Conservation (phyloP, 2,329 filamentous ascomycete species). For the Verticillium alfalfae region DNA sequence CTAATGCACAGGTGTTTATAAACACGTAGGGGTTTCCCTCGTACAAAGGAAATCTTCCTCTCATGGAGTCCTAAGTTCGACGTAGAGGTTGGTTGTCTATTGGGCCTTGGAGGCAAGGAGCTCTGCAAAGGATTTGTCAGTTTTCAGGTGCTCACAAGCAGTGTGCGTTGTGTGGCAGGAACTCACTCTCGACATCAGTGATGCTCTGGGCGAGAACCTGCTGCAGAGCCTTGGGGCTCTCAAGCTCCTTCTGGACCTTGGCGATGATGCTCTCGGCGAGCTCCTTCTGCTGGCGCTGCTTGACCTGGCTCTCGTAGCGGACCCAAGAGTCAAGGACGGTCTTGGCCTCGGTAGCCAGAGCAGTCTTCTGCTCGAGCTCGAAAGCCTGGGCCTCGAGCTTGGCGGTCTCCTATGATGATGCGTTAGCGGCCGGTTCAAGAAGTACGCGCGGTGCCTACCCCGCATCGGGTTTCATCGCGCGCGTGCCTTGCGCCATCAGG, state of each 20-base stretch:
- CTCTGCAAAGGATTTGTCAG: slow-evolving; percentile 30
- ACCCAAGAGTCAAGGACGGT: slow-evolving; percentile 96
- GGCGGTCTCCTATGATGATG: slow-evolving; percentile 73
- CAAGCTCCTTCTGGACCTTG: slow-evolving; percentile 98
- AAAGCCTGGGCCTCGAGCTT: slow-evolving; percentile 92
- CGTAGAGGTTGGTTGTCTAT: slow-evolving; percentile 38
- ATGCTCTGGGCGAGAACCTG: slow-evolving; percentile 98
- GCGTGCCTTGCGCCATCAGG: neutral
- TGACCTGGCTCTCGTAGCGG: slow-evolving; percentile 96
- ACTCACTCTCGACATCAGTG: slow-evolving; percentile 86
- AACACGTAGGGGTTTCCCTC: slow-evolving; percentile 36
- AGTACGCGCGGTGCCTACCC: neutral
- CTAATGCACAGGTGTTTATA: slow-evolving; percentile 59
- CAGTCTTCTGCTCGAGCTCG: slow-evolving; percentile 95
- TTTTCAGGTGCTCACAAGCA: slow-evolving; percentile 3
- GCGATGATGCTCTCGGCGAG: slow-evolving; percentile 86
- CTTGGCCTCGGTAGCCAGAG: slow-evolving; percentile 90
- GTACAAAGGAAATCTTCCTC: slow-evolving; percentile 45
- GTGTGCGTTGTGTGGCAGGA: neutral
- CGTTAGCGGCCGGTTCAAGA: neutral
- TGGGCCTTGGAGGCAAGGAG: slow-evolving; percentile 59
- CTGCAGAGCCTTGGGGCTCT: slow-evolving; percentile 95
- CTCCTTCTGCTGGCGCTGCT: slow-evolving; percentile 97
- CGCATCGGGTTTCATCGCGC: neutral
- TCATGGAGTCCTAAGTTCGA: slow-evolving; percentile 11